Base-by-base conservation (phyloP, 2,329 filamentous ascomycete genomes). In the Karstenula rhodostoma region DNA sequence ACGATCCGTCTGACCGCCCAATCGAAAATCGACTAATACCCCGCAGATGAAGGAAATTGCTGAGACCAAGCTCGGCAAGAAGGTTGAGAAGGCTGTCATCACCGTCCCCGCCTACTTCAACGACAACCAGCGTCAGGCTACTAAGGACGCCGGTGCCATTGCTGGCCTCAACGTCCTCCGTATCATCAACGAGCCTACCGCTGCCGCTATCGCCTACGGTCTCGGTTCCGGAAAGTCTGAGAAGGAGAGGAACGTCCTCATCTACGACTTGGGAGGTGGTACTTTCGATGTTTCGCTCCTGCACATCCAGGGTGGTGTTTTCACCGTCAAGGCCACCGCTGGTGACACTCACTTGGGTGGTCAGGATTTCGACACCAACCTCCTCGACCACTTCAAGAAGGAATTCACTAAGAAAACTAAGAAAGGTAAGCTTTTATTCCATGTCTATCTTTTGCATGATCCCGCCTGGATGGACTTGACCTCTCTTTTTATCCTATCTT, bases 51-150 rank as follows among this genome's bases (percentile, higher is more conserved):
- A 97, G 88, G 95, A 99, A 85, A 93, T 97, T 80, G 95, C 95
- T 77, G 95, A 99, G 87, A 87, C 87, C 82, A 98, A 99, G 89
- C 89, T 99, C 75, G 95, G 93, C 83, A 97, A 96, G 90, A 96
- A 95, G 86, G 94, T 98, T 77, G 90, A 95, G 85, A 98, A 98
- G 89, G 95, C 95, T 68, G 95, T 99, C 81, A 94, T 99, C 82
- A 99, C 95, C 65, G 95, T 98, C 61, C 95, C 95, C 60, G 95
- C 95, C 79, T 99, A 99, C 89, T 99, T 99, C 92, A 98, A 98
- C 88, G 95, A 99, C 89, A 97, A 96, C 87, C 95, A 99, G 87
- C 91, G 95, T 85, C 95, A 98, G 85, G 92, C 95, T 70, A 99
- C 95, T 85, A 98, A 98, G 90, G 95, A 98, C 79, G 95, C 95